Evolutionary conservation across 257 asterid genomes (phyloP).

Genomic region (Penstemon barbatus): DNA sequence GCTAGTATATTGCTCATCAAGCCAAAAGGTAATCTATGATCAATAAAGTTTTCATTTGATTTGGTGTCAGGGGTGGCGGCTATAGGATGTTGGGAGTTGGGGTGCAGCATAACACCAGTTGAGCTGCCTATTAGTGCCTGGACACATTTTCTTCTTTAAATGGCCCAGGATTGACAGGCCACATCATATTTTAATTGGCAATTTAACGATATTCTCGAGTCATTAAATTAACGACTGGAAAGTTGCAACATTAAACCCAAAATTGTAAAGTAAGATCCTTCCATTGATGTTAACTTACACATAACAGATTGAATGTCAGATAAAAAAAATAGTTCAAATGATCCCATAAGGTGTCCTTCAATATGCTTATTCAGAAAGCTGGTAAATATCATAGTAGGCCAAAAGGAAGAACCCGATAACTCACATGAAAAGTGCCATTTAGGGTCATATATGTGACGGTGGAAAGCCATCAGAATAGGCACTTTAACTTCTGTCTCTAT

Average conservation of each 20-base stretch:
- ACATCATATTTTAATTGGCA: constrained; percentile 4
- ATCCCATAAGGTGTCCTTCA: constrained; percentile 6
- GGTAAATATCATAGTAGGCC: constrained; percentile 1
- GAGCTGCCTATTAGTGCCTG: constrained; percentile 3
- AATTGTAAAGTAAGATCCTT: not conserved
- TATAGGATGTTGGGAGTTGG: constrained; percentile 10
- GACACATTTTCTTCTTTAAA: not conserved
- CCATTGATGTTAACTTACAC: not conserved
- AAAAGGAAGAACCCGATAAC: constrained; percentile 37
- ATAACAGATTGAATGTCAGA: not conserved
- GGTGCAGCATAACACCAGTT: constrained; percentile 18
- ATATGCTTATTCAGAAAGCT: constrained; percentile 9
- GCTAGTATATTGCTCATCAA: constrained; percentile 5
- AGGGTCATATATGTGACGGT: constrained; percentile 71
- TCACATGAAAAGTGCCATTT: constrained; percentile 96
- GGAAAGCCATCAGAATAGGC: constrained; percentile 81
- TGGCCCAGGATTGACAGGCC: not conserved
- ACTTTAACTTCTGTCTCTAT: constrained; percentile 78
- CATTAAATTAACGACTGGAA: not conserved
- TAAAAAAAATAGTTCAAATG: not conserved
- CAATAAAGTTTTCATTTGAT: constrained; percentile 2
- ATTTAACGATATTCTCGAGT: constrained; percentile 8
- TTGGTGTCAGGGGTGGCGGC: constrained; percentile 14
- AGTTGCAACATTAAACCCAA: not conserved
- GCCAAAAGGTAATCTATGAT: not conserved